Conservation (phyloP, 2,329 filamentous ascomycete species). For the Thermomyces lanuginosus region DNA sequence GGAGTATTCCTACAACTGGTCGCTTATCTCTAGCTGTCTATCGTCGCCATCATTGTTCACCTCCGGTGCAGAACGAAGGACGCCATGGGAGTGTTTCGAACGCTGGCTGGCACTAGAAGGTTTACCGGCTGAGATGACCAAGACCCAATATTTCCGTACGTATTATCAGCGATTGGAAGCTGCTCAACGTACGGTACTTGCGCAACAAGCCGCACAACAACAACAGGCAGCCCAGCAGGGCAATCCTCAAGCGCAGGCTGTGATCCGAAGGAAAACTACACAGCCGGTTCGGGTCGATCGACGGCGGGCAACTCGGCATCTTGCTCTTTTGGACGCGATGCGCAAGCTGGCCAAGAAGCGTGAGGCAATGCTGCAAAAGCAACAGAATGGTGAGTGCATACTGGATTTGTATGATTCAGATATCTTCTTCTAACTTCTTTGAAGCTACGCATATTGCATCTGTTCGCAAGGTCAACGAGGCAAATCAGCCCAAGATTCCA, state of each 20-base stretch:
- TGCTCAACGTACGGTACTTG: slow-evolving; percentile 42
- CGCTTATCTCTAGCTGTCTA: slow-evolving; percentile 70
- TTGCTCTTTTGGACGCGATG: slow-evolving; percentile 86
- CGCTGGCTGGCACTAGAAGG: slow-evolving; percentile 88
- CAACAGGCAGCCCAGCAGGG: slow-evolving; percentile 24
- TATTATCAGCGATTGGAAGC: slow-evolving; percentile 48
- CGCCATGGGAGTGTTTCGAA: slow-evolving; percentile 97
- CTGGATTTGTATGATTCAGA: slow-evolving; percentile 2
- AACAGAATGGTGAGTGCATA: slow-evolving; percentile 48
- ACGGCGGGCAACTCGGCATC: slow-evolving; percentile 67
- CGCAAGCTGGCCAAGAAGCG: slow-evolving; percentile 88
- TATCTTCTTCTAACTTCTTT: slow-evolving; percentile 10
- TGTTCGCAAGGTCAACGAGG: slow-evolving; percentile 64
- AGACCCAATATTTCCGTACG: slow-evolving; percentile 84
- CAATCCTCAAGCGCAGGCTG: slow-evolving; percentile 36
- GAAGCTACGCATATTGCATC: slow-evolving; percentile 53
- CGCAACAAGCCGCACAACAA: slow-evolving; percentile 38
- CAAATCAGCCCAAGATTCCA: slow-evolving; percentile 40
- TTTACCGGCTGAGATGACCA: slow-evolving; percentile 79
- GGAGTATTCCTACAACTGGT: slow-evolving; percentile 97
- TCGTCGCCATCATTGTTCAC: slow-evolving; percentile 57
- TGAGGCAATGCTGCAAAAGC: slow-evolving; percentile 70
- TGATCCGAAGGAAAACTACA: slow-evolving; percentile 52
- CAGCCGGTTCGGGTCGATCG: slow-evolving; percentile 71
- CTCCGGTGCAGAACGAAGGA: slow-evolving; percentile 77